Evolutionary conservation across 2,329 filamentous ascomycete species (phyloP).

Genomic region (Westerdykella aurantiaca): DNA sequence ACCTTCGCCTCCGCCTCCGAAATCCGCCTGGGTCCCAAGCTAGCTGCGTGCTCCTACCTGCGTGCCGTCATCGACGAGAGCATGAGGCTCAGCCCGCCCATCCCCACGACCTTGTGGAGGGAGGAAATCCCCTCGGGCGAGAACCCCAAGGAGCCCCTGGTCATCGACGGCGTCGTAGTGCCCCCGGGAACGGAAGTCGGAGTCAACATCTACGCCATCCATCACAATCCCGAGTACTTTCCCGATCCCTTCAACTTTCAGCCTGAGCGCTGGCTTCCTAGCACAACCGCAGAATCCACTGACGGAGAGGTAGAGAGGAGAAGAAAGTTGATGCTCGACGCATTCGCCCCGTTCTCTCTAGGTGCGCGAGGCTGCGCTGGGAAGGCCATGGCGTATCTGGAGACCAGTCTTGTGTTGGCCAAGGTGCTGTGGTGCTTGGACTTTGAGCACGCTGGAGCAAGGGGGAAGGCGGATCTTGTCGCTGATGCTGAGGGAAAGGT

Average conservation of each 20-base stretch:
- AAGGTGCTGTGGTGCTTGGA: slow-evolving; percentile 9
- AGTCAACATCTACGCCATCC: slow-evolving; percentile 7
- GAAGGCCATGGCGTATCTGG: slow-evolving; percentile 7
- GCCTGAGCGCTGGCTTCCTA: slow-evolving; percentile 6
- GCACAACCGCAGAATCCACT: background rate
- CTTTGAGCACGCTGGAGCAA: slow-evolving; percentile 1
- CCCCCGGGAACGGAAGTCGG: slow-evolving; percentile 5
- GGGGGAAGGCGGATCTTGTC: background rate
- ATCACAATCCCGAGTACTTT: slow-evolving; percentile 4
- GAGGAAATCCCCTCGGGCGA: background rate
- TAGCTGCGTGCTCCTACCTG: slow-evolving; percentile 12
- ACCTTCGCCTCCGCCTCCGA: slow-evolving; percentile 10
- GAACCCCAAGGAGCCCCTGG: slow-evolving; percentile 1
- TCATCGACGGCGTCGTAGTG: slow-evolving; percentile 8
- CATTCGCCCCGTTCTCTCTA: slow-evolving; percentile 6
- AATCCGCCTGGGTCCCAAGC: slow-evolving; percentile 8
- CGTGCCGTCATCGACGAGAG: slow-evolving; percentile 17
- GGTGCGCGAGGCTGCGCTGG: slow-evolving; percentile 4
- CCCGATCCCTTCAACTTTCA: slow-evolving; percentile 4
- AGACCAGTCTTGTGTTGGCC: slow-evolving; percentile 6
- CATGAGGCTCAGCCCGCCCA: slow-evolving; percentile 11
- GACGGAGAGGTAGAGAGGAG: background rate
- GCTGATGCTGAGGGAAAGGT: background rate
- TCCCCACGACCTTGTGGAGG: slow-evolving; percentile 3
- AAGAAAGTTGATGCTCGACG: background rate